Percentiles rank a stretch among this genome's conserved stretches.
These are phyloP conservation scores for Blastobotrys capitulatus DNA, from an alignment of 1,139 yeast species.

Conservation along the genomic window DNA sequence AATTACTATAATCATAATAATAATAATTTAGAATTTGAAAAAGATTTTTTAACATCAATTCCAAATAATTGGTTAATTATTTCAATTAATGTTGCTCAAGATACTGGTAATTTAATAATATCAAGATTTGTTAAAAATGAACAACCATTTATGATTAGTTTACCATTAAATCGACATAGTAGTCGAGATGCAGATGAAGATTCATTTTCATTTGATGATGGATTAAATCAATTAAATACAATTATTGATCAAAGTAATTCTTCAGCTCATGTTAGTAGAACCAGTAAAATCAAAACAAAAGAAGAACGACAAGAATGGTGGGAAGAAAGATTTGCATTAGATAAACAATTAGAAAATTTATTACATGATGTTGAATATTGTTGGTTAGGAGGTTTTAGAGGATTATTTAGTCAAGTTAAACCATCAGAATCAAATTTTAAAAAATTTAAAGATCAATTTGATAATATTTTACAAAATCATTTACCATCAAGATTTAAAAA, in stretches of 20 bases:
- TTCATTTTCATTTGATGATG: slow-evolving; percentile 43
- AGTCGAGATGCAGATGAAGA: slow-evolving; percentile 43
- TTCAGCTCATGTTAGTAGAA: slow-evolving; percentile 42
- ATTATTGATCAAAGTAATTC: slow-evolving; percentile 58
- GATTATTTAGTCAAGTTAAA: slow-evolving; percentile 42
- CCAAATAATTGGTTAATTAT: slow-evolving; percentile 58
- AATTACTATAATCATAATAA: background rate
- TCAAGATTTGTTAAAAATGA: slow-evolving; percentile 38
- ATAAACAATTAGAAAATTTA: slow-evolving; percentile 48
- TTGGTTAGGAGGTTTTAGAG: slow-evolving; percentile 81
- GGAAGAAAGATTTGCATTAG: slow-evolving; percentile 60
- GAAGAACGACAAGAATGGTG: slow-evolving; percentile 76
- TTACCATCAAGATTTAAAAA: slow-evolving; percentile 30
- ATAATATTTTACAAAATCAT: slow-evolving; percentile 32
- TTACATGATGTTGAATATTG: slow-evolving; percentile 52
- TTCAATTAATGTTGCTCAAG: slow-evolving; percentile 56
- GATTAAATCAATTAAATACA: slow-evolving; percentile 40
- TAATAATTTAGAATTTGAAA: slow-evolving; percentile 5
- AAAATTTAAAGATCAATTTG: slow-evolving; percentile 39
- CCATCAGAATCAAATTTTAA: slow-evolving; percentile 25
- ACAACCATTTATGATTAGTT: slow-evolving; percentile 47
- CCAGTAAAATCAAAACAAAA: slow-evolving; percentile 41
- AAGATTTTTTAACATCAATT: slow-evolving; percentile 18
- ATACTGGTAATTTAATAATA: slow-evolving; percentile 53
- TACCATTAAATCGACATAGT: slow-evolving; percentile 54